Base-by-base conservation (phyloP, 2,329 filamentous ascomycete genomes). In the Sporothrix brasiliensis region DNA sequence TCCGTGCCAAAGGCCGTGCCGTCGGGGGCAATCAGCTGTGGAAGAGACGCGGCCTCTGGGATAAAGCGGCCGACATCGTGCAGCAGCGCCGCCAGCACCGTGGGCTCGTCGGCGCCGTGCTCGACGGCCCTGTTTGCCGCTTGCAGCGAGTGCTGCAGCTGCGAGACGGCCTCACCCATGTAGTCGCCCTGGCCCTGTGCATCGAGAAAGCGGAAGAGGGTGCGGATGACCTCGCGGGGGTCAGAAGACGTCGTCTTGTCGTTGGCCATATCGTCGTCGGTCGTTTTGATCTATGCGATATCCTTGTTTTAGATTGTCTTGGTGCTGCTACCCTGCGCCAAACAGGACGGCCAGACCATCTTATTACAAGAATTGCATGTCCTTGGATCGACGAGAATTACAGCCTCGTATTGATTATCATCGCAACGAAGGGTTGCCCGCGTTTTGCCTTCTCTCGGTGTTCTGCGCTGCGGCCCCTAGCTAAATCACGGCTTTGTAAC, bases 31-130 rank as follows among this genome's bases (percentile, higher is more conserved):
- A 66, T 66, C 19, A 70, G 44, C 2, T 39, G 19, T 4, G 68
- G 68, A 16, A 70, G 61, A 7, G 49, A 50, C 30, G 41, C 61
- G 9, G 65, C 65, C 3, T 58, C 69, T 0, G 69, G 69, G 16
- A 67, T 67, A 19, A 71, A 71, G 0, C 66, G 69, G 11, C 69
- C 69, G 34, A 71, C 56, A 27, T 71, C 69, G 58, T 71, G 69
- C 14, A 71, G 39, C 19, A 71, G 69, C 14, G 69, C 69, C 2
- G 66, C 69, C 13, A 71, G 10, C 2, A 68, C 30, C 7, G 65
- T 68, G 6, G 54, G 30, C 65, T 71, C 69, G 24, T 67, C 52
- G 16, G 61, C 68, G 1, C 34, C 34, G 34, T 65, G 30, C 6
- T 66, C 50, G n/a, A 58, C 68, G 3, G 68, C 68, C 24, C 67